These are phyloP conservation scores for Penicillium sp. DNA, from an alignment of 2,329 filamentous ascomycete species.

Conservation along the genomic window DNA sequence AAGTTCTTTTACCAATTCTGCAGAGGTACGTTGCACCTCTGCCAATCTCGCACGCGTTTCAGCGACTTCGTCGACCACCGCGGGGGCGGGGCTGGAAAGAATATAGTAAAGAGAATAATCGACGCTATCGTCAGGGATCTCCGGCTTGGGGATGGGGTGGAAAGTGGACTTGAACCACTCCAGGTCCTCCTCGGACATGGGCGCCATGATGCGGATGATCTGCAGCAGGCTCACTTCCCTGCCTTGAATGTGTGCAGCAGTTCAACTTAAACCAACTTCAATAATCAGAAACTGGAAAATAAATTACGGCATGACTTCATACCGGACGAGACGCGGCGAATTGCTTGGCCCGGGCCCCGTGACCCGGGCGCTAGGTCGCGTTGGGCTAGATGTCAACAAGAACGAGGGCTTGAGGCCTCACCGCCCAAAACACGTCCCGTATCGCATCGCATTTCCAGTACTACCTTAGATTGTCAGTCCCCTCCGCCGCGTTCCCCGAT, in stretches of 20 bases:
- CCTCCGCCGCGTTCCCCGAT: too few species aligned
- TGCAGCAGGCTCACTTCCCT: too few species aligned
- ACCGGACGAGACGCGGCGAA: too few species aligned
- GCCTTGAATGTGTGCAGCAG: too few species aligned
- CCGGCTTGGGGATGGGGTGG: constrained; percentile 54
- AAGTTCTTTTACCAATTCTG: constrained; percentile 52
- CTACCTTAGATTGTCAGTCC: too few species aligned
- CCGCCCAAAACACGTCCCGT: constrained; percentile 33
- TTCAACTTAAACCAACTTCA: too few species aligned
- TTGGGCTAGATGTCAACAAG: constrained; percentile 38
- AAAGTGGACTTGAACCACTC: constrained; percentile 60
- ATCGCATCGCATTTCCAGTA: too few species aligned
- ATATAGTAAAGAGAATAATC: constrained; percentile 69
- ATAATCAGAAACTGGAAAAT: too few species aligned
- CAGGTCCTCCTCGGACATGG: constrained; percentile 53
- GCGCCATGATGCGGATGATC: too few species aligned
- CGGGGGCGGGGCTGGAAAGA: constrained; percentile 50
- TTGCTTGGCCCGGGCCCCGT: too few species aligned
- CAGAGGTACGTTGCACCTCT: constrained; percentile 59
- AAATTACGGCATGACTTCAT: constrained; percentile 30
- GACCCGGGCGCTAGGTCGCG: constrained; percentile 24
- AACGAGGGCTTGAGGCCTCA: too few species aligned
- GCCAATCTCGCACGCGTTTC: constrained; percentile 54
- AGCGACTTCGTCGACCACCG: constrained; percentile 46
- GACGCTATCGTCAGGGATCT: constrained; percentile 71